phyloP scores from a whole-genome alignment of 768 basidiomycete genomes.

The Piloderma croceum region DNA sequence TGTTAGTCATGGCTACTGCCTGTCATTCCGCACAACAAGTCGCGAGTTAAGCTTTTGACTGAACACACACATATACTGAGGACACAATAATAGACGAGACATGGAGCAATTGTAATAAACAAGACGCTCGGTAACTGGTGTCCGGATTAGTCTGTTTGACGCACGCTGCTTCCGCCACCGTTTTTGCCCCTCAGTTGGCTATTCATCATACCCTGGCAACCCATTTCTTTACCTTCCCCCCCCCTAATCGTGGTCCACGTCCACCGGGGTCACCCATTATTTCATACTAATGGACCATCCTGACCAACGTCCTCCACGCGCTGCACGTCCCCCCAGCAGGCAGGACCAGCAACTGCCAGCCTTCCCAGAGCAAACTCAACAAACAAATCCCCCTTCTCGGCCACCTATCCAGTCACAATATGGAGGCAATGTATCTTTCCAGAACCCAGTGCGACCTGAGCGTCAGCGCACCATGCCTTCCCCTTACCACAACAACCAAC shows the following conservation, averaged over 20 bases:
- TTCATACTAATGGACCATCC: conserved; percentile 32
- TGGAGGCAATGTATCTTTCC: conserved; percentile 61
- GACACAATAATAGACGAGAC: too few species aligned
- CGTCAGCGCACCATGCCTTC: conserved; percentile 42
- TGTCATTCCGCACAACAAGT: too few species aligned
- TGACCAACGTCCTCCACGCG: conserved; percentile 51
- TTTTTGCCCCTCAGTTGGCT: too few species aligned
- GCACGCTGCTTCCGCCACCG: too few species aligned
- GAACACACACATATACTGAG: too few species aligned
- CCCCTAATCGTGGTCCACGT: background rate
- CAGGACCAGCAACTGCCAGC: conserved; percentile 28
- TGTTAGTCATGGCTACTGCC: too few species aligned
- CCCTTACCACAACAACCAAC: conserved; percentile 42
- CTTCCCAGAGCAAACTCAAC: conserved; percentile 34
- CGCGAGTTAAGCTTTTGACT: too few species aligned
- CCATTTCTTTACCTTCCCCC: too few species aligned
- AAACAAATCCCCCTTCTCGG: conserved; percentile 30
- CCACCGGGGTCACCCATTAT: background rate
- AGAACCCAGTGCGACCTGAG: conserved; percentile 52
- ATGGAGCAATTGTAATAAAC: too few species aligned
- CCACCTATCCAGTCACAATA: conserved; percentile 30
- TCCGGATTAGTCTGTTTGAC: too few species aligned
- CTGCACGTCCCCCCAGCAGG: conserved; percentile 37
- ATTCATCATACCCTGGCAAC: too few species aligned
- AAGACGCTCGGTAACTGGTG: too few species aligned